Percentiles rank a stretch among this genome's conserved stretches.
phyloP scores from a whole-genome alignment of 768 basidiomycete genomes.

The Zangia roseola region DNA sequence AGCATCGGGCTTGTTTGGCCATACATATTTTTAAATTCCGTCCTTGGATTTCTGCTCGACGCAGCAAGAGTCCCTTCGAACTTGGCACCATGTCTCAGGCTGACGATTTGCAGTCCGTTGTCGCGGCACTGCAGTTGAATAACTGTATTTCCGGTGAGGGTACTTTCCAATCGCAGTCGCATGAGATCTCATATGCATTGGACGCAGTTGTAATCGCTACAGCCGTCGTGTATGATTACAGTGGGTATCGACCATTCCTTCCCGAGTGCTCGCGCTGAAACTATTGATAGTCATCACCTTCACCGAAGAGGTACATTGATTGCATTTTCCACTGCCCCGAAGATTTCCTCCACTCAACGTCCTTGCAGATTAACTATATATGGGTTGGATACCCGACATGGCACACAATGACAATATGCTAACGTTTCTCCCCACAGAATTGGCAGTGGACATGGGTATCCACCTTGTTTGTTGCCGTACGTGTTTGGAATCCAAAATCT shows the following conservation, averaged over 20 bases:
- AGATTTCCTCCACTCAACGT: not conserved
- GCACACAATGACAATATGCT: not conserved
- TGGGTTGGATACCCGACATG: slow-evolving; percentile 17
- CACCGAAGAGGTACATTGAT: slow-evolving; percentile 15
- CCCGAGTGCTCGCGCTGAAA: not conserved
- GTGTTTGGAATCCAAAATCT: not conserved
- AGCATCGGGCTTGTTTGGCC: too few relatives aligned
- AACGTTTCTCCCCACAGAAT: slow-evolving; percentile 5
- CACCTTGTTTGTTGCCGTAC: slow-evolving; percentile 11
- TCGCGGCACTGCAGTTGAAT: slow-evolving; percentile 6
- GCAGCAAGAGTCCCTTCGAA: too few relatives aligned
- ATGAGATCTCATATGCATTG: not conserved
- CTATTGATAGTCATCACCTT: slow-evolving; percentile 15
- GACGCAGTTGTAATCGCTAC: slow-evolving; percentile 11
- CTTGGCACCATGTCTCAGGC: slow-evolving; percentile 9
- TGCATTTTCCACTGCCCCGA: not conserved
- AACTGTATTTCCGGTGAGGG: slow-evolving; percentile 12
- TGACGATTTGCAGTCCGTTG: slow-evolving; percentile 1
- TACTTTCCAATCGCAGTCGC: not conserved
- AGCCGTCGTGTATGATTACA: slow-evolving; percentile 16
- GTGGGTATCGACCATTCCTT: slow-evolving; percentile 4
- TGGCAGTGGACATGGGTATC: slow-evolving; percentile 15
- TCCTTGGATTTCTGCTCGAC: too few relatives aligned
- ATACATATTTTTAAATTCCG: too few relatives aligned
- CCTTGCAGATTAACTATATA: slow-evolving; percentile 9